Percentiles rank a stretch among this genome's conserved stretches.
These are phyloP conservation scores for Ajuga chamaepitys DNA, from an alignment of 257 asterid genomes.

Conservation along the genomic window DNA sequence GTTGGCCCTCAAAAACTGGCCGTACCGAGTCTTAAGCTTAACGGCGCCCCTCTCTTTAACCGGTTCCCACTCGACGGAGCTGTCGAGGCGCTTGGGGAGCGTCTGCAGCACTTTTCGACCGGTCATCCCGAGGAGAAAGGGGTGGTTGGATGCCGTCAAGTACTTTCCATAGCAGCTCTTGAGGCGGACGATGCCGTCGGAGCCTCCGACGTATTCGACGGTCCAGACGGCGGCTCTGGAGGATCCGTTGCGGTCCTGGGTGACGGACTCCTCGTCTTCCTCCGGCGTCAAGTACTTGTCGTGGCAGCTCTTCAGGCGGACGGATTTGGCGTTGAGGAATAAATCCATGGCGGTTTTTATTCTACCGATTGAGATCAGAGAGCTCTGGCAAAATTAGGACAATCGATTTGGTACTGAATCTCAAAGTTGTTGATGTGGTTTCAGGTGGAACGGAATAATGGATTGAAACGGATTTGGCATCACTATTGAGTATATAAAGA, in stretches of 20 bases:
- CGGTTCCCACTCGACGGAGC: conserved; percentile 88
- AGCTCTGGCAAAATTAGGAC: not conserved
- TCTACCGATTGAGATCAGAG: conserved; percentile 6
- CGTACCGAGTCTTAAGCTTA: conserved; percentile 69
- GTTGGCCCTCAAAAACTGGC: conserved; percentile 67
- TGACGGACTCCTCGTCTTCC: conserved; percentile 53
- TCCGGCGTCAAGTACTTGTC: conserved; percentile 50
- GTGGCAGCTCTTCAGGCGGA: conserved; percentile 46
- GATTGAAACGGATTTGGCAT: not conserved
- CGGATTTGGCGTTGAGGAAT: conserved; percentile 43
- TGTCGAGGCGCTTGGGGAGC: conserved; percentile 48
- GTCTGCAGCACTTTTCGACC: conserved; percentile 59
- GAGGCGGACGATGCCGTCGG: conserved; percentile 35
- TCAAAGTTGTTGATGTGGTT: not conserved
- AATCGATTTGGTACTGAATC: not conserved
- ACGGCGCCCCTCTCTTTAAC: conserved; percentile 39
- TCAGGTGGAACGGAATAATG: not conserved
- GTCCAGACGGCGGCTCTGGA: conserved; percentile 39
- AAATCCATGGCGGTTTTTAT: conserved; percentile 49
- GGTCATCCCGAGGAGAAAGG: conserved; percentile 72
- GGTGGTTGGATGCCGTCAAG: conserved; percentile 49
- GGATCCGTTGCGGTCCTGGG: conserved; percentile 43
- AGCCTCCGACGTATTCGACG: conserved; percentile 32
- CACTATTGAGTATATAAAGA: not conserved
- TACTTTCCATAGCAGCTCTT: conserved; percentile 48